Base-by-base conservation (phyloP, 768 basidiomycete species). In the Rhodotorula babjevae region DNA sequence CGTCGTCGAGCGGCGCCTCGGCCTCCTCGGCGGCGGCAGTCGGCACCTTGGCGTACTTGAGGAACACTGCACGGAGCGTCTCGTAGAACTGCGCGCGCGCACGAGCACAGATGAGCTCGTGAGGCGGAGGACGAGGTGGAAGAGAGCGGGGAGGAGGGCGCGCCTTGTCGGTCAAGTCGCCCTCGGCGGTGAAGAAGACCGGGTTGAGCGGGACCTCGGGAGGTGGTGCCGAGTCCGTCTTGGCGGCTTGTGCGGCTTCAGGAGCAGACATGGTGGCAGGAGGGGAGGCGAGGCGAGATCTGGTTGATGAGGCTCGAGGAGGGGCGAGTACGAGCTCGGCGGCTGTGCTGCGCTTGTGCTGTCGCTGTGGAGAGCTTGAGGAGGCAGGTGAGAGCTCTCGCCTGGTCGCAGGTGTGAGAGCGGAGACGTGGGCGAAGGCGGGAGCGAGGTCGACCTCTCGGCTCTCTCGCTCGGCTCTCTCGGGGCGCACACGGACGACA, bases 61-160 rank as follows among this genome's bases (percentile, higher is more conserved):
- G 50, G 47, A 68, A 72, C 33, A 72, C 67, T 3, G 52, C 25
- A 2, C 18, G 29, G 27, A 72, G 58, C 8, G 60, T 18, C 18
- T 46, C 53, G 55, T 68, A 68, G 31, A 72, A 61, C 71, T 72
- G 67, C 21, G 58, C 9, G 9, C 19, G 23, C 5, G n/a, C 10
- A 9, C n/a, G 27, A 56, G n/a, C 40, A 4, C 10, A 0, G n/a
- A 19, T 10, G 27, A 19, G 31, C 36, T 12, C 29, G 40, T 1
- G 49, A 16, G 29, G 12, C 27, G 29, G 21, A 29, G 49, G 47
- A 67, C 16, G 55, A 36, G 56, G n/a, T n/a, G n/a, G 18, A 31
- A 3, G 44, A 46, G 31, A 12, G 56, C 12, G 10, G 16, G 16
- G 29, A 31, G 23, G 50, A 50, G 23, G 15, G n/a, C 65, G 65